phyloP scores from a whole-genome alignment of 352 stramenopile genomes.

The Phytophthora pinifolia region DNA sequence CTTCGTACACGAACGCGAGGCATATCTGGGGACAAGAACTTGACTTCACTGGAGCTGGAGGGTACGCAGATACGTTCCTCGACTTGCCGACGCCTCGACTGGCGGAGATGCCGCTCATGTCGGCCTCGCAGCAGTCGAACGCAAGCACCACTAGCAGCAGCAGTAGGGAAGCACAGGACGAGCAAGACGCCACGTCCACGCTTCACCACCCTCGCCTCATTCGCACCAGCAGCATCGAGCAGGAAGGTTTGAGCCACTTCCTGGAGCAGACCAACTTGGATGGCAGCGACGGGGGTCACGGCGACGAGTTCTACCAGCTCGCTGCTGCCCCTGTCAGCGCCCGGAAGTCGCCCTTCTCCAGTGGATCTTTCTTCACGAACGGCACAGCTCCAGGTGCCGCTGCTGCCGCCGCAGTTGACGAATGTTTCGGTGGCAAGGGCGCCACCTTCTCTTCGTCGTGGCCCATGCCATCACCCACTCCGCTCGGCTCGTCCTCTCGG shows the following conservation, averaged over 20 bases:
- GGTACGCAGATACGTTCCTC: constrained; percentile 69
- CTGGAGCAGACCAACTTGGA: constrained; percentile 66
- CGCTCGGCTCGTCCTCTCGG: constrained; percentile 11
- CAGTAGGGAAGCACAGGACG: constrained; percentile 17
- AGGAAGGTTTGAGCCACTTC: constrained; percentile 77
- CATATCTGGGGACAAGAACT: constrained; percentile 69
- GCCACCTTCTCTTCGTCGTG: constrained; percentile 33
- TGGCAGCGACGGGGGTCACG: constrained; percentile 15
- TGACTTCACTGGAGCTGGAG: constrained; percentile 41
- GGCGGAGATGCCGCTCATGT: constrained; percentile 39
- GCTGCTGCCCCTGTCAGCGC: constrained; percentile 14
- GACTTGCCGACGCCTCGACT: constrained; percentile 72
- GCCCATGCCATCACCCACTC: constrained; percentile 17
- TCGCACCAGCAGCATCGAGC: constrained; percentile 69
- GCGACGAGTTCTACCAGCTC: constrained; percentile 34
- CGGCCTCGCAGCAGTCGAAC: constrained; percentile 26
- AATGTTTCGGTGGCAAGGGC: constrained; percentile 49
- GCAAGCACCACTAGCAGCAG: constrained; percentile 16
- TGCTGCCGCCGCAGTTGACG: constrained; percentile 38
- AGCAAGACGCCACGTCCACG: constrained; percentile 14
- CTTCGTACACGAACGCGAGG: constrained; percentile 34
- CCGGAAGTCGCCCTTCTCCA: constrained; percentile 25
- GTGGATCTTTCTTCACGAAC: constrained; percentile 21
- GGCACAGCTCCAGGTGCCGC: constrained; percentile 17
- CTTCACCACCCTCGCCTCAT: constrained; percentile 60